phyloP scores from a whole-genome alignment of 345 rosid species.

The Citrus medica region DNA sequence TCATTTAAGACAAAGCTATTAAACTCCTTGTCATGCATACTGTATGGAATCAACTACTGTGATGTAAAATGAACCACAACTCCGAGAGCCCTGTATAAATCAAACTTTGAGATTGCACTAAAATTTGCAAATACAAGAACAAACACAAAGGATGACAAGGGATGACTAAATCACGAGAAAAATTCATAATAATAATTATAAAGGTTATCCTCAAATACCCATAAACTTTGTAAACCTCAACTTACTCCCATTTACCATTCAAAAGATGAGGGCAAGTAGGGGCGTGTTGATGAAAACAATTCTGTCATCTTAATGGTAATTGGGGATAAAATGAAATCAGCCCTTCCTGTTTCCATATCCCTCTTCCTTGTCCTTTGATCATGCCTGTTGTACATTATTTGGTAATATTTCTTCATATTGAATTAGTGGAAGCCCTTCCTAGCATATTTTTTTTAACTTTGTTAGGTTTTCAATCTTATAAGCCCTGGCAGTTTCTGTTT shows the following conservation, averaged over 20 bases:
- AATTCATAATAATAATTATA: background rate
- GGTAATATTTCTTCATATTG: background rate
- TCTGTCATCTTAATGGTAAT: no score
- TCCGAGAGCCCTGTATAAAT: background rate
- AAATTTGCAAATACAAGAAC: background rate
- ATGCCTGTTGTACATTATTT: background rate
- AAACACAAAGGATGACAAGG: background rate
- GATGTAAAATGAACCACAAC: background rate
- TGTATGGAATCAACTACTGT: background rate
- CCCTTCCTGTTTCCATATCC: background rate
- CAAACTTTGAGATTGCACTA: background rate
- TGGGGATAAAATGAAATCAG: no score
- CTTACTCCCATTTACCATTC: no score
- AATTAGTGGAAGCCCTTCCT: conserved; percentile 5
- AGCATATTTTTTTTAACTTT: background rate
- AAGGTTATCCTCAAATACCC: background rate
- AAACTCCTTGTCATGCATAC: background rate
- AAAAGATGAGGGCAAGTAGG: no score
- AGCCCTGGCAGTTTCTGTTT: conserved; percentile 39
- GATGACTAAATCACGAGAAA: background rate
- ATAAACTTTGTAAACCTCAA: no score
- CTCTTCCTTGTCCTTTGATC: conserved; percentile 1
- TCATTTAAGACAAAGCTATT: background rate
- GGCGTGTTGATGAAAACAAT: rapidly evolving
- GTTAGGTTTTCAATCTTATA: conserved; percentile 25